Percentiles rank a stretch among this genome's conserved stretches.
These are phyloP conservation scores for Meyerozyma elateridarum DNA, from an alignment of 1,139 yeast species.

Conservation along the genomic window DNA sequence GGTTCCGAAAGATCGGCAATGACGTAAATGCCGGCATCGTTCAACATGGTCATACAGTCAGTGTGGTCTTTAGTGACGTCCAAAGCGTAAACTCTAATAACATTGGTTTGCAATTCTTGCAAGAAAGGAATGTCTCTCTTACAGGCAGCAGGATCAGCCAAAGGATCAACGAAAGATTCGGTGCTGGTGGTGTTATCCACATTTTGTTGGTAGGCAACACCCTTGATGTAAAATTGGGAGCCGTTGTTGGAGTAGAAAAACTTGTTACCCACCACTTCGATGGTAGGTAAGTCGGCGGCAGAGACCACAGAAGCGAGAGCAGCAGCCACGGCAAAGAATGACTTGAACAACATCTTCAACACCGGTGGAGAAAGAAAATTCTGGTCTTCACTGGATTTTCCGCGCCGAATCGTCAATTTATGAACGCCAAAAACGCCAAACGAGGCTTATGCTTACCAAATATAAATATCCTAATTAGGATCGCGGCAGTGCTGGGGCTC, in stretches of 20 bases:
- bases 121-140: conserved; percentile 14
- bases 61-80: conserved; percentile 12
- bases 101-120: conserved; percentile 11
- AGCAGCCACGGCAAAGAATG: conserved; percentile 29
- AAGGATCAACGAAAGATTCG: conserved; percentile 18
- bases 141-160: conserved; percentile 18
- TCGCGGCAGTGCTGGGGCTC: conserved; percentile 1
- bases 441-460: conserved; percentile 5
- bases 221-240: conserved; percentile 74
- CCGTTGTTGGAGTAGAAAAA: conserved; percentile 76
- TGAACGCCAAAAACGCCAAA: conserved; percentile 2
- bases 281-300: conserved; percentile 25
- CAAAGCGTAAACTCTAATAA: conserved; percentile 12
- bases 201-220: conserved; percentile 77
- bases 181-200: conserved; percentile 45
- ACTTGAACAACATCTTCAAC: conserved; percentile 44
- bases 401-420: conserved; percentile 1
- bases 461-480: conserved; percentile 4
- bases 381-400: conserved; percentile 1
- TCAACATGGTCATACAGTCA: conserved; percentile 12
- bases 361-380: conserved; percentile 1
- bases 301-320: conserved; percentile 5
- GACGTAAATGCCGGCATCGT: conserved; percentile 14
- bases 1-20: conserved; percentile 17
- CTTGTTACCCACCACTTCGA: conserved; percentile 66